These are phyloP conservation scores for Termitomyces heimii DNA, from an alignment of 768 basidiomycete genomes.

Conservation along the genomic window DNA sequence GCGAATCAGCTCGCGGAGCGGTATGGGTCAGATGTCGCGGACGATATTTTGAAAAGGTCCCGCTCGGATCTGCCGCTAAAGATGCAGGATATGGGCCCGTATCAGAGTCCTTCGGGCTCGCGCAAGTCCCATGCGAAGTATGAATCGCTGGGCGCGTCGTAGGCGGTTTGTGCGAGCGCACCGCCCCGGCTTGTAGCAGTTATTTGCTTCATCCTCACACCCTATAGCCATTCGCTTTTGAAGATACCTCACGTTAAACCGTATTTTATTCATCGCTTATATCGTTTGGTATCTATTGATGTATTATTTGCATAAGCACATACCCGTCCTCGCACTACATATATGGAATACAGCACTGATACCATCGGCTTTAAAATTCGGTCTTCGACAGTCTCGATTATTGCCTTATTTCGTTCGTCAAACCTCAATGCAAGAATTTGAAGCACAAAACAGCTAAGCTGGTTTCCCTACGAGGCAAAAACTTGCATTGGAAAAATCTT, in stretches of 20 bases:
- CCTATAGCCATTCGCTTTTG: background rate
- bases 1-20: slow-evolving; percentile 66
- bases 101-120: slow-evolving; percentile 8
- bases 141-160: slow-evolving; percentile 14
- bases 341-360: no score
- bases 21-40: slow-evolving; percentile 56
- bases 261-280: background rate
- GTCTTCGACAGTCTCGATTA: no score
- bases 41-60: slow-evolving; percentile 46
- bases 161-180: background rate
- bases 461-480: no score
- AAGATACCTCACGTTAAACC: background rate
- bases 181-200: background rate
- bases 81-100: slow-evolving; percentile 17
- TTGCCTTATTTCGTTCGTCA: no score
- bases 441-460: no score
- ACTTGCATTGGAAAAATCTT: no score
- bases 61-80: slow-evolving; percentile 34
- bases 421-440: no score
- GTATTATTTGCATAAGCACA: slow-evolving; percentile 9
- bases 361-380: no score
- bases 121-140: slow-evolving; percentile 16
- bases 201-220: background rate
- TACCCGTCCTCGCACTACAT: background rate
- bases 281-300: background rate